Evolutionary conservation across 352 stramenopile genomes (phyloP).

Genomic region (Phytophthora quininea): DNA sequence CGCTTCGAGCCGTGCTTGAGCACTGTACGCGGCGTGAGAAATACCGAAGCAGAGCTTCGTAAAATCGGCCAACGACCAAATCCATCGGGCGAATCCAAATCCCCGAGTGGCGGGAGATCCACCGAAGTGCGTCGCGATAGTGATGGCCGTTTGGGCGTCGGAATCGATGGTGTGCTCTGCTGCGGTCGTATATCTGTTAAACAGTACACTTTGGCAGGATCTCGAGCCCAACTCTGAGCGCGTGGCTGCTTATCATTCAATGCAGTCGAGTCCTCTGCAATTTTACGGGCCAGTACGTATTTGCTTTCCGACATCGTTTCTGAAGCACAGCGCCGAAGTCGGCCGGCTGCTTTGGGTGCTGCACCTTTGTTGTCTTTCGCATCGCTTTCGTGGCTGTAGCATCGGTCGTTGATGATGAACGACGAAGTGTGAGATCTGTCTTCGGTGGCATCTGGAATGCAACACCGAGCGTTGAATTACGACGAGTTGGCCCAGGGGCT

Average conservation of each 20-base stretch:
- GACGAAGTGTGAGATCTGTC: conserved; percentile 2
- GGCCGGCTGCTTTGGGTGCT: neutral
- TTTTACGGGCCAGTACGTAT: neutral
- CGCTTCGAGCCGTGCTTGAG: conserved; percentile 28
- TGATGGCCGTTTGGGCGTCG: conserved; percentile 7
- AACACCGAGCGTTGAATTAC: neutral
- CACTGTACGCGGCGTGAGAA: conserved; percentile 27
- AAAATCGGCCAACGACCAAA: neutral
- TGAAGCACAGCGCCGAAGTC: conserved; percentile 20
- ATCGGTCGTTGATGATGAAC: neutral
- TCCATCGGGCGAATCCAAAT: conserved; percentile 10
- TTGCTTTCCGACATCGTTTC: conserved; percentile 21
- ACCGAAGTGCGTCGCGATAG: conserved; percentile 9
- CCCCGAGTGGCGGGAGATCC: conserved; percentile 19
- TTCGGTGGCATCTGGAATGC: neutral
- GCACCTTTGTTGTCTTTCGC: neutral
- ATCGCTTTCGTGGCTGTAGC: no score
- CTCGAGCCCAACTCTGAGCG: conserved; percentile 23
- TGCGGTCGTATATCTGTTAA: conserved; percentile 17
- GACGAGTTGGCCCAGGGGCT: neutral
- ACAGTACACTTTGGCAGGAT: conserved; percentile 22
- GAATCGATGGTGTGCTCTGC: neutral
- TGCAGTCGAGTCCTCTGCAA: neutral
- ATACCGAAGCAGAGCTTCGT: conserved; percentile 24
- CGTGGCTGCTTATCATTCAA: neutral